Percentiles rank a stretch among this genome's conserved stretches.
These are phyloP conservation scores for Botryotinia calthae DNA, from an alignment of 2,329 filamentous ascomycete genomes.

Conservation along the genomic window DNA sequence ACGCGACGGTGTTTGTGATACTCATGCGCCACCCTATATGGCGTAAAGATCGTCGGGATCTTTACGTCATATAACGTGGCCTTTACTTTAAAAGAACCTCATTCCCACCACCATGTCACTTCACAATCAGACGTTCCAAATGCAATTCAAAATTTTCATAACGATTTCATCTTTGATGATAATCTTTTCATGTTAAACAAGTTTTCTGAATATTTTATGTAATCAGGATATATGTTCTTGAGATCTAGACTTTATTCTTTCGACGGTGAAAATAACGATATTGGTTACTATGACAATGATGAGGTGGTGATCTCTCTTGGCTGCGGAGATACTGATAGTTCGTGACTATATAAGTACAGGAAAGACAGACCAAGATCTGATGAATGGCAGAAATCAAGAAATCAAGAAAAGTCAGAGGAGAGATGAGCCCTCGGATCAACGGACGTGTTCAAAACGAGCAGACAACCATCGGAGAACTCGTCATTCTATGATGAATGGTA, in stretches of 20 bases:
- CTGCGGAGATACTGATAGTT: not conserved
- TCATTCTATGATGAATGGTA: not conserved
- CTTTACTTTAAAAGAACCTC: not conserved
- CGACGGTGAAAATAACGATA: not conserved
- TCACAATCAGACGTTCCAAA: not conserved
- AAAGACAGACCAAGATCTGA: not conserved
- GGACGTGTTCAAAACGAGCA: not conserved
- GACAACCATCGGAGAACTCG: not conserved
- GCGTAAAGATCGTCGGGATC: not conserved
- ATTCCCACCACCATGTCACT: not conserved
- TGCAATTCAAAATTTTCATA: not conserved
- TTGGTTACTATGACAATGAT: not conserved
- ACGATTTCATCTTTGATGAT: not conserved
- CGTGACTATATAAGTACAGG: not conserved
- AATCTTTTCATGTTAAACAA: not conserved
- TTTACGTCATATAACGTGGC: not conserved
- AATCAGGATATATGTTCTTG: not conserved
- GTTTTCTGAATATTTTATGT: not conserved
- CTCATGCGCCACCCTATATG: not conserved
- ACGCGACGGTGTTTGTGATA: not conserved
- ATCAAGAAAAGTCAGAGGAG: accelerated
- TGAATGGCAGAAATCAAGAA: not conserved
- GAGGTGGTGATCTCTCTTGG: not conserved
- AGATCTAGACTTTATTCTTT: not conserved
- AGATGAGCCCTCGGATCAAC: not conserved